Percentiles rank a stretch among this genome's conserved stretches.
Evolutionary conservation across 1,139 yeast species (phyloP).

Genomic region (Magnusiomyces magnusii): DNA sequence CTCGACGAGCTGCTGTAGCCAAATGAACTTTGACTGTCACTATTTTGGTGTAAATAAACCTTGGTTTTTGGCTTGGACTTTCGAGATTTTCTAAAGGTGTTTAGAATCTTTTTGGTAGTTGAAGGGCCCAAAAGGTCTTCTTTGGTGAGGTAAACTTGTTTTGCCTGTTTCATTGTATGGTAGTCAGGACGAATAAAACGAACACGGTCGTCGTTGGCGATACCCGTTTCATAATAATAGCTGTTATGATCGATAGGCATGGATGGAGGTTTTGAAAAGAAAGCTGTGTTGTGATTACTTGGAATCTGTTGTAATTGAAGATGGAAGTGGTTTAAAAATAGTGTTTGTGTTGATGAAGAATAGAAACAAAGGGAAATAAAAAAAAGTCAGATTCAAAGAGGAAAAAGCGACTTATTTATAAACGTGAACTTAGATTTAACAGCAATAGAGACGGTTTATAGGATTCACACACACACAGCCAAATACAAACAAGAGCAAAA

Average conservation of each 20-base stretch:
- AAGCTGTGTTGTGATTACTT: no score
- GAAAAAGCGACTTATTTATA: no score
- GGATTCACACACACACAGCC: no score
- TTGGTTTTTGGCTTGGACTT: neutral
- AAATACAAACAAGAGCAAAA: no score
- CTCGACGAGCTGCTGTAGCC: neutral
- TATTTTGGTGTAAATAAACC: neutral
- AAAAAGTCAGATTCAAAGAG: no score
- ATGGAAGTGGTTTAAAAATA: no score
- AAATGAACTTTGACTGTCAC: neutral
- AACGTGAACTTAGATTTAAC: no score
- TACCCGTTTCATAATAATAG: neutral
- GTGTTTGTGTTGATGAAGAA: no score
- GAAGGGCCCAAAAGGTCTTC: neutral
- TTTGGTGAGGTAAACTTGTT: neutral
- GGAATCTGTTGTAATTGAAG: no score
- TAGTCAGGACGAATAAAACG: neutral
- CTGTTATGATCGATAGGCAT: neutral
- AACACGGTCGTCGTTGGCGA: neutral
- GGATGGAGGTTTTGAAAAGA: no score
- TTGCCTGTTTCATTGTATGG: neutral
- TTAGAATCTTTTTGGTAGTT: neutral
- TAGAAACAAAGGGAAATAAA: no score
- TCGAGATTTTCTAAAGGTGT: neutral
- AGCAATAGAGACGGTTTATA: no score